Conservation (phyloP, 768 basidiomycete genomes). For the Leucosporidium creatinivorum region DNA sequence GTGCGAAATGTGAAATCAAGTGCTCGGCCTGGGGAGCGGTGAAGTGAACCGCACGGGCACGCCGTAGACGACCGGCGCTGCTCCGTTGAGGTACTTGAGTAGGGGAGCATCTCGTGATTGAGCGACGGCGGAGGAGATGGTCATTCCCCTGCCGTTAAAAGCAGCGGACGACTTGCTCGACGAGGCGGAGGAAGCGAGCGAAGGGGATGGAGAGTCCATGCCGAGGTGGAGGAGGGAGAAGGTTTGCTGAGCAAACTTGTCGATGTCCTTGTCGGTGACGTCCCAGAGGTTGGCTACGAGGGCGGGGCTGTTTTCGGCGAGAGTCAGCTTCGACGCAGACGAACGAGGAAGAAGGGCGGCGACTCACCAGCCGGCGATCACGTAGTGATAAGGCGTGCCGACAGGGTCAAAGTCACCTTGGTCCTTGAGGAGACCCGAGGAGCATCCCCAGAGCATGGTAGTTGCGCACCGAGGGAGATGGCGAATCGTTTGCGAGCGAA, state of each 20-base stretch:
- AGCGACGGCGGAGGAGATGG: slow-evolving; percentile 69
- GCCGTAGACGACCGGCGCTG: slow-evolving; percentile 90
- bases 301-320: slow-evolving; percentile 57
- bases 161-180: neutral
- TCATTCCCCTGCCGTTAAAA: slow-evolving; percentile 39
- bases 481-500: slow-evolving; percentile 76
- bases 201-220: too few relatives aligned
- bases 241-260: slow-evolving; percentile 78
- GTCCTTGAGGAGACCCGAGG: slow-evolving; percentile 75
- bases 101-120: slow-evolving; percentile 73
- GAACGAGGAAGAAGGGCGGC: neutral
- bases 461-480: slow-evolving; percentile 78
- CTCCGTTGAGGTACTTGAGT: slow-evolving; percentile 86
- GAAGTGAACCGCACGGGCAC: slow-evolving; percentile 76
- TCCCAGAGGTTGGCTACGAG: slow-evolving; percentile 96
- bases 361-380: slow-evolving; percentile 92
- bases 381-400: slow-evolving; percentile 90
- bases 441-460: slow-evolving; percentile 98
- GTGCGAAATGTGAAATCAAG: too few relatives aligned
- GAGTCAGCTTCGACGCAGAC: neutral
- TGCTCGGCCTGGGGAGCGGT: neutral
- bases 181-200: neutral
- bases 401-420: slow-evolving; percentile 90
- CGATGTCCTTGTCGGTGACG: slow-evolving; percentile 94
- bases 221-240: slow-evolving; percentile 61